Conservation (phyloP, 495 filamentous ascomycete genomes). For the Diplogelasinospora grovesii region DNA sequence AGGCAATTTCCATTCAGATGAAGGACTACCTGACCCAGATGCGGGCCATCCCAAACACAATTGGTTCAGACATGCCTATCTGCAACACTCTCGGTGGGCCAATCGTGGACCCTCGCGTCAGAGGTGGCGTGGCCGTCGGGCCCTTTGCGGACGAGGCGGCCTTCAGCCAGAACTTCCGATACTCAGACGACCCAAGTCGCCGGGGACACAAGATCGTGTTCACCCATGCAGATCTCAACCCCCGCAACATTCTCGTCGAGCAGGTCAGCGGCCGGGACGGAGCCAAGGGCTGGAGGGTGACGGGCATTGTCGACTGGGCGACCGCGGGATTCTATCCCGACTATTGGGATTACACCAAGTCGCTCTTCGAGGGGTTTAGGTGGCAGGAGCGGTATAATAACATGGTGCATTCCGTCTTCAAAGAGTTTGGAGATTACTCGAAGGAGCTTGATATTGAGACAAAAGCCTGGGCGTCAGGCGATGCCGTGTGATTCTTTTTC, state of each 20-base stretch:
- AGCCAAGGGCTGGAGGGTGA: conserved; percentile 22
- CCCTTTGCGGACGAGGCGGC: conserved; percentile 27
- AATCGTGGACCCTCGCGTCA: conserved; percentile 20
- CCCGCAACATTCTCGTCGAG: conserved; percentile 40
- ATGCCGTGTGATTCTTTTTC: background rate
- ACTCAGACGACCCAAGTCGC: conserved; percentile 21
- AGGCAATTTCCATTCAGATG: conserved; percentile 17
- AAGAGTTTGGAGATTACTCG: conserved; percentile 22
- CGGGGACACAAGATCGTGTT: conserved; percentile 34
- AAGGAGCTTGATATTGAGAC: conserved; percentile 23
- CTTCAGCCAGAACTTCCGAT: conserved; percentile 25
- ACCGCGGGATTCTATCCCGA: conserved; percentile 45
- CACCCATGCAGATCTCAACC: conserved; percentile 40
- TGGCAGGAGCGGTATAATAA: conserved; percentile 18
- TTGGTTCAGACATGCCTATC: conserved; percentile 12
- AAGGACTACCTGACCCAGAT: conserved; percentile 23
- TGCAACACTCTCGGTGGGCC: conserved; percentile 23
- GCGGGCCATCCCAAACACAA: conserved; percentile 15
- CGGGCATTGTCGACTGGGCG: conserved; percentile 40
- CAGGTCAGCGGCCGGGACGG: conserved; percentile 4
- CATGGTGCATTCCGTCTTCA: conserved; percentile 17
- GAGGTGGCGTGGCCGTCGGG: conserved; percentile 16
- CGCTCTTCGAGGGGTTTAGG: conserved; percentile 21
- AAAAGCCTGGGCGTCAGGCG: conserved; percentile 17
- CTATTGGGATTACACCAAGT: conserved; percentile 44